Conservation (phyloP, 2,329 filamentous ascomycete species). For the Chrysoporthe cubensis region DNA sequence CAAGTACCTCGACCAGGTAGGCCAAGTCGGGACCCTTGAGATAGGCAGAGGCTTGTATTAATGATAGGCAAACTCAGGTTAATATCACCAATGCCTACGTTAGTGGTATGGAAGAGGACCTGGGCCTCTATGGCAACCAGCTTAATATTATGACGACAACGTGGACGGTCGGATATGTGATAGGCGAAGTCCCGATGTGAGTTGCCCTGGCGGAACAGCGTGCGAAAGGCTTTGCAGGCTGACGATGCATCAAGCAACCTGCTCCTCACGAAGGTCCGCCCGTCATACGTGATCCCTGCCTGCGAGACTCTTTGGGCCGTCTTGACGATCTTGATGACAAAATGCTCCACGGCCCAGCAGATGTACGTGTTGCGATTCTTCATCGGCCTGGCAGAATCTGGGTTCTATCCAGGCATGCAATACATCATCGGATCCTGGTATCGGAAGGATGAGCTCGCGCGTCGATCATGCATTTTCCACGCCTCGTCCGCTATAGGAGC, state of each 20-base stretch:
- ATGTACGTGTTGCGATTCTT: conserved; percentile 49
- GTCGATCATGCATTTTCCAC: conserved; percentile 53
- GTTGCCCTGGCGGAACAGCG: neutral
- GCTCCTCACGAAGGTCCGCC: conserved; percentile 45
- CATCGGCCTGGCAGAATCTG: conserved; percentile 46
- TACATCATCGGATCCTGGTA: conserved; percentile 53
- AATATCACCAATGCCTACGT: conserved; percentile 50
- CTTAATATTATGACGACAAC: conserved; percentile 42
- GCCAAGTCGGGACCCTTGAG: neutral
- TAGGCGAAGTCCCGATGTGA: conserved; percentile 43
- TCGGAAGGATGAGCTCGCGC: conserved; percentile 50
- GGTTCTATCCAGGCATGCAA: conserved; percentile 46
- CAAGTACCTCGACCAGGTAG: conserved; percentile 45
- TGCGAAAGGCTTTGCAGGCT: neutral
- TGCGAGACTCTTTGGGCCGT: conserved; percentile 43
- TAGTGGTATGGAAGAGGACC: conserved; percentile 50
- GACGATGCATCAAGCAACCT: conserved; percentile 35
- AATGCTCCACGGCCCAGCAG: conserved; percentile 39
- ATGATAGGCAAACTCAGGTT: conserved; percentile 25
- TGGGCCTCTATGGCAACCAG: conserved; percentile 46
- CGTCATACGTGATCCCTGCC: conserved; percentile 48
- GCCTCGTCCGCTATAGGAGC: conserved; percentile 54
- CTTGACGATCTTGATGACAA: conserved; percentile 40
- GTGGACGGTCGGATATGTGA: conserved; percentile 46
- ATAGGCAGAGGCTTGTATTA: neutral